Conservation (phyloP, 306 rosid species). For the Fragaria vesca region DNA sequence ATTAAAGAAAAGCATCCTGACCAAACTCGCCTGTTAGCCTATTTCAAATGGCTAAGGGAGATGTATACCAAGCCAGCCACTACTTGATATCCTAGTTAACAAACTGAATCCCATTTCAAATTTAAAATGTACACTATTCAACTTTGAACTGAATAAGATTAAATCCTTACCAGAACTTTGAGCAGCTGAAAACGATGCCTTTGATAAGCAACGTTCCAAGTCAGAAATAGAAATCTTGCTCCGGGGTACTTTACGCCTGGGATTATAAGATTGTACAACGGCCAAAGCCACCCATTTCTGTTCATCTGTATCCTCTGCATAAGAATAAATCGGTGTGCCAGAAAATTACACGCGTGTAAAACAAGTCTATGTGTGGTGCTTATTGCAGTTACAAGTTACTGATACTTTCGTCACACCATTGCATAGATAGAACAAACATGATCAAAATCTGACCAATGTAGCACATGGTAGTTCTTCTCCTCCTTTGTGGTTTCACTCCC, state of each 20-base stretch:
- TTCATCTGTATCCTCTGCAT: conserved; percentile 41
- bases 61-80: background rate
- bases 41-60: conserved; percentile 12
- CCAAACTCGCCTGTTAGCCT: background rate
- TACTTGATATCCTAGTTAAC: background rate
- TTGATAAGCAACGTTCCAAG: conserved; percentile 45
- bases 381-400: no score
- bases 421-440: no score
- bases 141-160: background rate
- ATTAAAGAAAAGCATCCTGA: conserved; percentile 8
- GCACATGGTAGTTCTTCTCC: no score
- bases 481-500: no score
- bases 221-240: conserved; percentile 66
- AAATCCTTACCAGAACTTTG: conserved; percentile 56
- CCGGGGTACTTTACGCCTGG: conserved; percentile 76
- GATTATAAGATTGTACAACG: conserved; percentile 82
- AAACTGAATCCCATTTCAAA: no score
- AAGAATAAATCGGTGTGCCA: conserved; percentile 8
- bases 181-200: conserved; percentile 70
- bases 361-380: no score
- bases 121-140: no score
- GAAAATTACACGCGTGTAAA: no score
- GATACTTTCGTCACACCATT: no score
- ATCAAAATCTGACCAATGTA: no score
- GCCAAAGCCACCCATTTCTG: conserved; percentile 74